These are phyloP conservation scores for Alnus rubra DNA, from an alignment of 306 rosid genomes.

Conservation along the genomic window DNA sequence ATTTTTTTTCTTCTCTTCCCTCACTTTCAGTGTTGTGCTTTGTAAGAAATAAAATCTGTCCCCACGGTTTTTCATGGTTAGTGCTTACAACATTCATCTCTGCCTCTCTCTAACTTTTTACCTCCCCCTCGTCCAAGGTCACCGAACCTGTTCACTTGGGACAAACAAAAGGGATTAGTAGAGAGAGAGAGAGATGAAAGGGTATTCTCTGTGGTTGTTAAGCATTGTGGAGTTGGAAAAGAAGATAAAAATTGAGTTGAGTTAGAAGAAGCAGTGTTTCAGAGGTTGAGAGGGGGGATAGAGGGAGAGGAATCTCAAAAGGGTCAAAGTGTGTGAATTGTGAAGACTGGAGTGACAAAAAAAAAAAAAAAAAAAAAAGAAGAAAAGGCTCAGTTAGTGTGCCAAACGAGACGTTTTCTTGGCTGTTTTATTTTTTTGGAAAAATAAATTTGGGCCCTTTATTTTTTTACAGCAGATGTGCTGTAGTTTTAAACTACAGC, in stretches of 20 bases:
- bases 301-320: neutral
- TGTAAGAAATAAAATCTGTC: conserved; percentile 44
- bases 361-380: no score
- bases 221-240: conserved; percentile 25
- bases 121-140: conserved; percentile 26
- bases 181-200: conserved; percentile 6
- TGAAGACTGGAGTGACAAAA: no score
- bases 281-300: conserved; percentile 13
- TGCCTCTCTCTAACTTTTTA: conserved; percentile 9
- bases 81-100: conserved; percentile 14
- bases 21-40: conserved; percentile 3
- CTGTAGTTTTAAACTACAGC: no score
- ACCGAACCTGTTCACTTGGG: conserved; percentile 40
- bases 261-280: conserved; percentile 39
- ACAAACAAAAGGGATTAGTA: conserved; percentile 17
- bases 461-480: no score
- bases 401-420: no score
- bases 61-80: conserved; percentile 40
- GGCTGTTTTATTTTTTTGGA: no score
- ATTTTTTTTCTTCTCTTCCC: no score
- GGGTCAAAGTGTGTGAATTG: no score
- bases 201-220: conserved; percentile 33
- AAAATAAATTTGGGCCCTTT: no score
- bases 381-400: no score
- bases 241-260: conserved; percentile 32